Base-by-base conservation (phyloP, 1,139 yeast genomes). In the Scheffersomyces parashehatae region DNA sequence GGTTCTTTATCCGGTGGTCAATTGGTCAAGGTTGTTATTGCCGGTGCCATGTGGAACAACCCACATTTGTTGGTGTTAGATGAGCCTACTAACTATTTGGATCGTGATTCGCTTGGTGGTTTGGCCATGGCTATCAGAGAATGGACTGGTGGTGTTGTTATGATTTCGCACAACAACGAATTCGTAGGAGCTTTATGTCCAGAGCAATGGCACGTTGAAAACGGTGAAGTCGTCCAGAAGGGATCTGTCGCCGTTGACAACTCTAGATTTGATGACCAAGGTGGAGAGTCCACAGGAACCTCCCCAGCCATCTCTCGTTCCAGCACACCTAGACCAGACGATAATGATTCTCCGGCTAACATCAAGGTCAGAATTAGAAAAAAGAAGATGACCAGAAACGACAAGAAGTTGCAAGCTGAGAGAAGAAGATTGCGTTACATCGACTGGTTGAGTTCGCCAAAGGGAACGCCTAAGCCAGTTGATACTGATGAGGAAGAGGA, bases 31-130 rank as follows among this genome's bases (percentile, higher is more conserved):
- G 98, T 93, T 51, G 99, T 93, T 50, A 91, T 93, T 75, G 99
- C 99, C 13, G 98, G 98, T 69, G 98, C 98, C 53, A 93, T 93
- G 95, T 93, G 99, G 99, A 91, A 93, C 71, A 93, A 93, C 64
- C 99, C 99, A n/a, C 99, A 93, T 70, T 80, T 93, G 70, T 81
- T 93, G 52, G 99, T 93, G 35, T 79, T 93, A 53, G 99, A 93
- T 70, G 99, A 93, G 80, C 99, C 99, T 64, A 93, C 99, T 60
- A 93, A 93, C 73, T 93, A 93, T 77, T 79, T 93, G 71, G 99
- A 93, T 70, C 84, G 99, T 75, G 99, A 93, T 65, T 91, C 98
- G 26, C 77, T 93, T 50, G 99, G 99, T 62, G 99, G 98, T 39
- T 78, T 93, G 55, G 98, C 99, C 14, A 82, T 91, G 56, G 99